Percentiles rank a stretch among this genome's conserved stretches.
Evolutionary conservation across 176 grass and related monocot genomes (phyloP).

Genomic region (sorghum (Sorghum bicolor)): DNA sequence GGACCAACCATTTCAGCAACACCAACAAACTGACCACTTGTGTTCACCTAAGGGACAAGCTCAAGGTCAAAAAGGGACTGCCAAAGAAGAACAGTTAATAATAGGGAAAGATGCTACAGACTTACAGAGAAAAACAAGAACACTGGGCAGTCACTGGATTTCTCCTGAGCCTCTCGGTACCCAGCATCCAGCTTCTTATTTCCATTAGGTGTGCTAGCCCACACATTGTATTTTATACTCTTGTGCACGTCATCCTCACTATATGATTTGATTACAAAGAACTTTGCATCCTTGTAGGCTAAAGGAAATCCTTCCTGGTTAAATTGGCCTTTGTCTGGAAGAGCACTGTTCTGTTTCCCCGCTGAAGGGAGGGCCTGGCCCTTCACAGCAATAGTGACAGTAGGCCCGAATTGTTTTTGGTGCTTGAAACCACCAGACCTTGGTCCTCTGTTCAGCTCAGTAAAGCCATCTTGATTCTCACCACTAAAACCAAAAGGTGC

Average conservation of each 20-base stretch:
- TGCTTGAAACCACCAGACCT: constrained; percentile 74
- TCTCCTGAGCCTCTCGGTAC: constrained; percentile 75
- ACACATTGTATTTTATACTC: constrained; percentile 92
- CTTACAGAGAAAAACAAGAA: constrained; percentile 98
- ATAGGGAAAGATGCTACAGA: background rate
- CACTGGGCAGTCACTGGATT: constrained; percentile 63
- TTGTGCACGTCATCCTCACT: constrained; percentile 98
- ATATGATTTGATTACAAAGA: constrained; percentile 94
- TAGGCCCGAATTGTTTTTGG: constrained; percentile 61
- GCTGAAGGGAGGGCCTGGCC: constrained; percentile 54
- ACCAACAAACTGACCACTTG: constrained; percentile 94
- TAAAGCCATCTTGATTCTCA: constrained; percentile 84
- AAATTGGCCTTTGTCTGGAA: constrained; percentile 65
- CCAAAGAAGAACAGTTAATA: background rate
- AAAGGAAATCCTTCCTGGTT: constrained; percentile 66
- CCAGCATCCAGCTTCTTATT: constrained; percentile 97
- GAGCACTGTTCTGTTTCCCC: constrained; percentile 40
- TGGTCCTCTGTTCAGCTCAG: constrained; percentile 84
- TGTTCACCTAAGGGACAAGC: constrained; percentile 60
- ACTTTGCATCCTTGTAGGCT: constrained; percentile 77
- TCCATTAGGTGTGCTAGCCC: constrained; percentile 96
- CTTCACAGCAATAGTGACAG: constrained; percentile 71
- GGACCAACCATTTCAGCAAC: constrained; percentile 86
- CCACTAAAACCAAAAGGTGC: constrained; percentile 61
- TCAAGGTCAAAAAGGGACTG: background rate